Base-by-base conservation (phyloP, 2,329 filamentous ascomycete genomes). In the Stagonosporopsis rhizophila region DNA sequence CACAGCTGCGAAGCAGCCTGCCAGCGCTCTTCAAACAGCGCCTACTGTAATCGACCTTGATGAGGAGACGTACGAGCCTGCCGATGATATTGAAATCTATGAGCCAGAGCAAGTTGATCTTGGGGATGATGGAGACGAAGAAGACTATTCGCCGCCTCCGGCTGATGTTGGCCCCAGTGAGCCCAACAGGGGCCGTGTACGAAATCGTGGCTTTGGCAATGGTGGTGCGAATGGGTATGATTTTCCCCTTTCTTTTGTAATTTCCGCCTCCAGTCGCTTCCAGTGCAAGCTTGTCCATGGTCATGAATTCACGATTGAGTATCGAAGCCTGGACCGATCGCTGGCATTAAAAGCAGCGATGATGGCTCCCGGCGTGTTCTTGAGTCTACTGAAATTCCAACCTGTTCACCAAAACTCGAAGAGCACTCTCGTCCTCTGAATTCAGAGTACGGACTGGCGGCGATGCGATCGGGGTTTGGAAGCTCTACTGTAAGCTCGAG, bases 131-230 rank as follows among this genome's bases (percentile, higher is more conserved):
- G 64, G 65, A 44, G 76, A 78, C 39, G 77, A 78, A 58, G 76
- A 76, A 35, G 75, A 77, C 39, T 77, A 80, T 56, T 79, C 75
- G 60, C 79, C 79, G 62, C 79, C 80, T 66, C 78, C 75, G 53
- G 79, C 77, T 62, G 77, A 77, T 69, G 70, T 71, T 53, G 61
- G 61, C 25, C 58, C 65, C 27, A 62, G 57, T 50, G 66, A 71
- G 54, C 61, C 66, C 30, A 62, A 46, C 49, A 68, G 66, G 58
- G 66, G 64, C 28, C 69, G 69, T 19, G 63, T 59, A 52, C 63
- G 69, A 56, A 60, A 65, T 37, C 66, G 66, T 44, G 61, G 57
- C 41, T 42, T 30, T 14, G 58, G 61, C 22, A 59, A 54, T 34
- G 62, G 68, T 50, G 65, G 58, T 27, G 61, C 58, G 20, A 73